Evolutionary conservation across 805 yeast genomes (phyloP).

Genomic region (Hanseniaspora mollemarum): DNA sequence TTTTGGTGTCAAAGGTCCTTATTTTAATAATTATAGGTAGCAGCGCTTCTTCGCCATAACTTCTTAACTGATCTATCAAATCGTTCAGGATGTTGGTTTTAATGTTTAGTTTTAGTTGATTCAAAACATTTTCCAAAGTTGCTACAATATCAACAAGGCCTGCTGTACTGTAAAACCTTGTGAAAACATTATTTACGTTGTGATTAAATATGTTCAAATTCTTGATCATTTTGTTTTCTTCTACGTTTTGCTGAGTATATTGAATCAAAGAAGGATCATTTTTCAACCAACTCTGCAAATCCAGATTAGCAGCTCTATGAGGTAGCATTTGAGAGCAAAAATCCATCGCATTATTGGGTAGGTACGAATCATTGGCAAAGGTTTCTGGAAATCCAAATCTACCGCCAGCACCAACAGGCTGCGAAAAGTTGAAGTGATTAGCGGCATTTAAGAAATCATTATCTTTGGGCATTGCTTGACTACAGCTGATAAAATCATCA

Average conservation of each 20-base stretch:
- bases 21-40: slow-evolving; percentile 33
- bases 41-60: slow-evolving; percentile 21
- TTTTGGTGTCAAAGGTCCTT: slow-evolving; percentile 37
- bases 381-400: neutral
- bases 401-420: slow-evolving; percentile 7
- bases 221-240: neutral
- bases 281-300: slow-evolving; percentile 12
- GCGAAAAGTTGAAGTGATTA: neutral
- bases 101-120: slow-evolving; percentile 22
- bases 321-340: slow-evolving; percentile 7
- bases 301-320: neutral
- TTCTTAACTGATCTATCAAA: slow-evolving; percentile 19
- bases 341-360: neutral
- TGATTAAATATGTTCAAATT: slow-evolving; percentile 12
- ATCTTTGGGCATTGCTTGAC: slow-evolving; percentile 17
- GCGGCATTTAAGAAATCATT: neutral
- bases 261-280: slow-evolving; percentile 19
- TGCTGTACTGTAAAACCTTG: slow-evolving; percentile 26
- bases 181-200: slow-evolving; percentile 17
- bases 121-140: slow-evolving; percentile 26
- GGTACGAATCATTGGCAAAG: neutral
- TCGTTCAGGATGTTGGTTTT: slow-evolving; percentile 21
- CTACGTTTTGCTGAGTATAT: slow-evolving; percentile 12
- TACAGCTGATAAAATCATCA: slow-evolving; percentile 31
- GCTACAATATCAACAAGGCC: slow-evolving; percentile 25